Evolutionary conservation across 1,139 yeast genomes (phyloP).

Genomic region (Yamadazyma diddensiae): DNA sequence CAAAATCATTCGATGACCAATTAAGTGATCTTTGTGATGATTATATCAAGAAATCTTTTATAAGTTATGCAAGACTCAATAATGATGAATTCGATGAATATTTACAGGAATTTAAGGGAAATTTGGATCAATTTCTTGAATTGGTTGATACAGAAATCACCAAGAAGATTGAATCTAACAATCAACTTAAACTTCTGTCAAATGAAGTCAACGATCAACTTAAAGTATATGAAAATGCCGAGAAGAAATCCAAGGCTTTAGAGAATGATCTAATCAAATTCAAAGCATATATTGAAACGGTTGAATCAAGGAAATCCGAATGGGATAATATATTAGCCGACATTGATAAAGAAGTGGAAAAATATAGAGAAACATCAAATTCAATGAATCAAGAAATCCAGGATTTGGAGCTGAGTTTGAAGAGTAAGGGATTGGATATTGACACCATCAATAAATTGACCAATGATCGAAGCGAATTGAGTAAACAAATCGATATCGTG

Average conservation of each 20-base stretch:
- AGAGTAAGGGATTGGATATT: slow-evolving; percentile 56
- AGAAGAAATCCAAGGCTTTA: slow-evolving; percentile 59
- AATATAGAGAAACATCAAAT: slow-evolving; percentile 43
- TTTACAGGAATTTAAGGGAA: slow-evolving; percentile 53
- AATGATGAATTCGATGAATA: slow-evolving; percentile 58
- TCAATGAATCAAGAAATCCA: slow-evolving; percentile 44
- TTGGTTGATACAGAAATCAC: slow-evolving; percentile 34
- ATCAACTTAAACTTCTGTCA: slow-evolving; percentile 40
- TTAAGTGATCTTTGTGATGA: slow-evolving; percentile 62
- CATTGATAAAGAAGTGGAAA: slow-evolving; percentile 51
- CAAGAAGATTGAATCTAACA: slow-evolving; percentile 20
- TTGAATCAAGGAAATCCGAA: slow-evolving; percentile 60
- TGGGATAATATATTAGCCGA: slow-evolving; percentile 61
- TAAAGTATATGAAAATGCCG: slow-evolving; percentile 40
- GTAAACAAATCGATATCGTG: slow-evolving; percentile 53
- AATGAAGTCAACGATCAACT: slow-evolving; percentile 23
- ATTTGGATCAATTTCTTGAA: slow-evolving; percentile 42
- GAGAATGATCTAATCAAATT: slow-evolving; percentile 72
- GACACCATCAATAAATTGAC: slow-evolving; percentile 62
- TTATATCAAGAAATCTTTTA: slow-evolving; percentile 67
- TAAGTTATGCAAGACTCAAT: slow-evolving; percentile 54
- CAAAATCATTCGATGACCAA: slow-evolving; percentile 37
- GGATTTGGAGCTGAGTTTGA: slow-evolving; percentile 46
- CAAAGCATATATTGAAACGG: slow-evolving; percentile 64
- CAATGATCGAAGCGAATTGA: slow-evolving; percentile 56